phyloP scores from a whole-genome alignment of 2,329 filamentous ascomycete species.

The Colletotrichum incanum region DNA sequence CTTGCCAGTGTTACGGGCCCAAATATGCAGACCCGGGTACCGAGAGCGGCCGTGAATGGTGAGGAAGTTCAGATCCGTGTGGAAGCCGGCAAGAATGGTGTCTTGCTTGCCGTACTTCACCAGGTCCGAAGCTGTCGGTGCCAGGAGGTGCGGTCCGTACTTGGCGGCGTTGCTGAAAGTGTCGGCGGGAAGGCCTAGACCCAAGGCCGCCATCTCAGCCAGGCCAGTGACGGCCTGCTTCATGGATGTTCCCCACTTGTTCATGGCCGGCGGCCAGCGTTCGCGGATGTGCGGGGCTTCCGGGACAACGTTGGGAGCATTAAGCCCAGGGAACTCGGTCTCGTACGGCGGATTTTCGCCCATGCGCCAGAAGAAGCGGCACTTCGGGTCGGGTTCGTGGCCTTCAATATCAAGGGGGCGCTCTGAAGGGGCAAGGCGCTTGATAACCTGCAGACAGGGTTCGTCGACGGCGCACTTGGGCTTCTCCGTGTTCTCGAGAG shows the following conservation, averaged over 20 bases:
- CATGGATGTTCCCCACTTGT: slow-evolving; percentile 73
- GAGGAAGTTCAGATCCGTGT: slow-evolving; percentile 76
- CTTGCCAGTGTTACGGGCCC: slow-evolving; percentile 74
- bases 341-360: slow-evolving; percentile 67
- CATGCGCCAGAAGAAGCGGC: slow-evolving; percentile 76
- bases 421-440: slow-evolving; percentile 68
- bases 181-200: slow-evolving; percentile 66
- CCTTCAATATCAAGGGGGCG: slow-evolving; percentile 71
- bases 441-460: slow-evolving; percentile 71
- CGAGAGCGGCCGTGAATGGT: slow-evolving; percentile 76
- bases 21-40: slow-evolving; percentile 74
- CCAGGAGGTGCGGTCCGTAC: slow-evolving; percentile 74
- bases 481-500: slow-evolving; percentile 75
- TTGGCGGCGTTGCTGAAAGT: slow-evolving; percentile 70
- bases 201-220: slow-evolving; percentile 72
- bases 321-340: slow-evolving; percentile 70
- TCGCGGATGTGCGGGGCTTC: slow-evolving; percentile 63
- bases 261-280: slow-evolving; percentile 69
- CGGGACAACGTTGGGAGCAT: slow-evolving; percentile 70
- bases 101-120: slow-evolving; percentile 66
- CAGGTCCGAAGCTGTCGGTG: slow-evolving; percentile 73
- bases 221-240: slow-evolving; percentile 72
- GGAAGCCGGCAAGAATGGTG: slow-evolving; percentile 75
- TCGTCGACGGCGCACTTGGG: slow-evolving; percentile 76
- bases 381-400: slow-evolving; percentile 73